Conservation (phyloP, 495 filamentous ascomycete species). For the Penicillium paradoxum region DNA sequence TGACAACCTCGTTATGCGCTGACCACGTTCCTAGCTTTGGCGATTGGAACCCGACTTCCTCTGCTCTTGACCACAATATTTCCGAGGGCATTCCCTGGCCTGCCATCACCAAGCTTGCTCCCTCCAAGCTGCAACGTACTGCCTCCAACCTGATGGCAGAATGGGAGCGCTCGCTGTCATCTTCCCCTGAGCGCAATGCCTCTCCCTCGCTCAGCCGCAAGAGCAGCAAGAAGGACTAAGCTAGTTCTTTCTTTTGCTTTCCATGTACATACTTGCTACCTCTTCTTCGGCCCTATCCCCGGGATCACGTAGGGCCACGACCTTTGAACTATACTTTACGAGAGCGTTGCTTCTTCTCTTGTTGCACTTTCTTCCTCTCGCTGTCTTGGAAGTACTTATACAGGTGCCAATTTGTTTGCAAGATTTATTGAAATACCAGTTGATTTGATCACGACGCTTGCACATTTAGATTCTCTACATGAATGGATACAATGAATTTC, state of each 20-base stretch:
- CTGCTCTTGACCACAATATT: conserved; percentile 32
- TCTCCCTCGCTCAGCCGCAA: conserved; percentile 24
- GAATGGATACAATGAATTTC: background rate
- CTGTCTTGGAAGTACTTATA: conserved; percentile 8
- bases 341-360: conserved; percentile 29
- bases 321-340: conserved; percentile 24
- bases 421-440: conserved; percentile 1
- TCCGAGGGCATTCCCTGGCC: conserved; percentile 64
- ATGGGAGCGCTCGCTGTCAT: conserved; percentile 58
- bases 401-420: background rate
- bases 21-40: conserved; percentile 35
- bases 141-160: conserved; percentile 71
- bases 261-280: conserved; percentile 18
- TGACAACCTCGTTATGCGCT: conserved; percentile 32
- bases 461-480: background rate
- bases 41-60: conserved; percentile 35
- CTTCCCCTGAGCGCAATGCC: conserved; percentile 28
- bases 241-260: conserved; percentile 7
- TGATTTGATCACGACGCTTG: background rate
- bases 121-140: conserved; percentile 63
- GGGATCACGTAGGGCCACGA: conserved; percentile 40
- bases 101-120: conserved; percentile 57
- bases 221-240: conserved; percentile 38
- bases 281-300: conserved; percentile 22
- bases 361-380: conserved; percentile 11